phyloP scores from a whole-genome alignment of 2,329 filamentous ascomycete species.

The Aspergillus novofumigatus region DNA sequence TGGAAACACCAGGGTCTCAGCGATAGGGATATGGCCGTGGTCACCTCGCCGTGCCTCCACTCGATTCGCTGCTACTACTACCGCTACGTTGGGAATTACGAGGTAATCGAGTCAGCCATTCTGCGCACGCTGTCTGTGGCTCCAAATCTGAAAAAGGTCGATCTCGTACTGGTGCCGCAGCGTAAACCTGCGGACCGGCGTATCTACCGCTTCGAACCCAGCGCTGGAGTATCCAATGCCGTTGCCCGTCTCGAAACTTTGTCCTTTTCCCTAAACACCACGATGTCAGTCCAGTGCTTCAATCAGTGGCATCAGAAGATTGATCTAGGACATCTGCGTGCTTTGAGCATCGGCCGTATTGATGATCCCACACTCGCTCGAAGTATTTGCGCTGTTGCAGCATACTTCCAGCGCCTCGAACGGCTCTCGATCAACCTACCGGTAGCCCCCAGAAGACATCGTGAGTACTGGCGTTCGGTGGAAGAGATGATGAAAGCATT shows the following conservation, averaged over 20 bases:
- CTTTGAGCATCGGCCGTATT: background rate
- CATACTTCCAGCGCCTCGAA: background rate
- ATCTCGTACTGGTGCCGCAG: background rate
- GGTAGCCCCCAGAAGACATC: background rate
- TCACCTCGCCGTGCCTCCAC: background rate
- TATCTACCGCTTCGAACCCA: background rate
- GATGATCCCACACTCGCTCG: background rate
- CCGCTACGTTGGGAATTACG: background rate
- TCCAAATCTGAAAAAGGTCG: background rate
- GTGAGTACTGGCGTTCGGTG: background rate
- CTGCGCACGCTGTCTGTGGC: background rate
- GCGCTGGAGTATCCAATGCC: background rate
- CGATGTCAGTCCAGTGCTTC: background rate
- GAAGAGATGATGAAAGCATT: background rate
- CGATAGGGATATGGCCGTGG: background rate
- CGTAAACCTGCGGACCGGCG: background rate
- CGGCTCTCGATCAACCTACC: background rate
- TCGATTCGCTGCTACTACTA: background rate
- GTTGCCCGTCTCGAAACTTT: background rate
- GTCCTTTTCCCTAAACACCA: background rate
- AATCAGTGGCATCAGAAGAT: background rate
- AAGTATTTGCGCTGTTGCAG: background rate
- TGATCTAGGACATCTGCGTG: background rate
- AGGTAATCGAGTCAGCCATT: background rate
- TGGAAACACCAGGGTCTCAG: background rate